Conservation (phyloP, 192 early-diverging fungal species). For the Chytriomyces confervae region DNA sequence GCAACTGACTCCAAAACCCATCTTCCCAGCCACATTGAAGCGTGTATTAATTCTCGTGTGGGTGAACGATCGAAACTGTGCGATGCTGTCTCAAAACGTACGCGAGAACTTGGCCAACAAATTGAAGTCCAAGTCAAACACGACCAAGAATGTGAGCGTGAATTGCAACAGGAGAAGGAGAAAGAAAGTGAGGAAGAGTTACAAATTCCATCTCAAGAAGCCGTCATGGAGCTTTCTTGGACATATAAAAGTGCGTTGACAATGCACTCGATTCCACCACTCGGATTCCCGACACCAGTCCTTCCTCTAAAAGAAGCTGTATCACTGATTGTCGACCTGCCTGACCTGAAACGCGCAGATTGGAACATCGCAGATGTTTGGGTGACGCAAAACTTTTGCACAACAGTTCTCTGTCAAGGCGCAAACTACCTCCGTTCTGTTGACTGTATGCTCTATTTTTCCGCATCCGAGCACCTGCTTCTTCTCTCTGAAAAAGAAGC, state of each 20-base stretch:
- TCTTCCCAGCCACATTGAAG: background rate
- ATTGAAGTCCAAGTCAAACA: constrained; percentile 10
- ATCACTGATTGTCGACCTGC: background rate
- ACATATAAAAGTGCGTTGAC: background rate
- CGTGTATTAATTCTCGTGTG: background rate
- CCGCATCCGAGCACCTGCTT: background rate
- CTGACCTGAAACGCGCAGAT: background rate
- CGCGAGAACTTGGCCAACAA: background rate
- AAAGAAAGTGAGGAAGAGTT: background rate
- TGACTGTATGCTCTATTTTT: constrained; percentile 7
- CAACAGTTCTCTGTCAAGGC: background rate
- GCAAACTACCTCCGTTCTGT: background rate
- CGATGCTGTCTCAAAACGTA: background rate
- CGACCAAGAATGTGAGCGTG: constrained; percentile 14
- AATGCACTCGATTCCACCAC: background rate
- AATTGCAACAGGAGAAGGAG: constrained; percentile 2
- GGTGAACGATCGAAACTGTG: background rate
- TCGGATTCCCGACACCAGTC: background rate
- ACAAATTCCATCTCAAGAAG: background rate
- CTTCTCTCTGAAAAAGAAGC: constrained; percentile 31
- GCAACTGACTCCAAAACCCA: background rate
- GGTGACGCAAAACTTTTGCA: constrained; percentile 12
- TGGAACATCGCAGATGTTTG: background rate
- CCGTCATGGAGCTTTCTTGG: background rate
- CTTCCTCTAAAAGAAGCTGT: background rate